Base-by-base conservation (phyloP, 75 land plant genomes). In the Ceratopteris richardii region DNA sequence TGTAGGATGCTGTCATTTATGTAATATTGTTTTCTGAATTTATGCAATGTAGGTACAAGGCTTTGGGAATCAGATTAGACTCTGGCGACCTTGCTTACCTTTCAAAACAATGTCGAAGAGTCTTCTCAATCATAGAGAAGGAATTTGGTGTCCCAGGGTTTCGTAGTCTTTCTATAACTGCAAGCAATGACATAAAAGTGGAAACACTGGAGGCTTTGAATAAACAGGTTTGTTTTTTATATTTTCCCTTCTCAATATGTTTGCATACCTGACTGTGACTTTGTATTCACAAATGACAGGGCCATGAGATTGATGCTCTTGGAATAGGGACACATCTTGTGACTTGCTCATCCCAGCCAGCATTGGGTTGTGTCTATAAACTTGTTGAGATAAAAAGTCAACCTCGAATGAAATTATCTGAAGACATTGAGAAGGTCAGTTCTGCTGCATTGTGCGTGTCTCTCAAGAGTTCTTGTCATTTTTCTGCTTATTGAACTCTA, bases 271-370 rank as follows among this genome's bases (percentile, higher is more conserved):
- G 37, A 9, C 21, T 17, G 17, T n/a, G 21, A 17, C 21, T 3
- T n/a, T 14, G 14, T n/a, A 4, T n/a, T 46, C 5, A 14, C 48
- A 46, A 14, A 17, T 3, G 21, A 18, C 72, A 94, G 98, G 98
- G 96, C 10, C 98, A 94, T 71, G 98, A 85, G 65, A 66, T 94
- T 40, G 98, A 94, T 68, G 81, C 90, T n/a, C 89, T 74, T 81
- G 98, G 96, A 43, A 89, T 94, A 66, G 96, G 98, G 27, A 94
- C 98, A 18, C 72, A 94, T 59, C 68, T 94, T 69, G 96, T 94
- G 1, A 94, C 98, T 36, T 94, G 98, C 66, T 94, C 77, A 75
- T 36, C 87, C 36, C 98, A 94, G 58, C 87, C 98, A 55, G 98
- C 98, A 26, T 77, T 94, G 54, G 98, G 98, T 22, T 83, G 84